These are phyloP conservation scores for Helicocarpus griseus DNA, from an alignment of 2,329 filamentous ascomycete species.

Conservation along the genomic window DNA sequence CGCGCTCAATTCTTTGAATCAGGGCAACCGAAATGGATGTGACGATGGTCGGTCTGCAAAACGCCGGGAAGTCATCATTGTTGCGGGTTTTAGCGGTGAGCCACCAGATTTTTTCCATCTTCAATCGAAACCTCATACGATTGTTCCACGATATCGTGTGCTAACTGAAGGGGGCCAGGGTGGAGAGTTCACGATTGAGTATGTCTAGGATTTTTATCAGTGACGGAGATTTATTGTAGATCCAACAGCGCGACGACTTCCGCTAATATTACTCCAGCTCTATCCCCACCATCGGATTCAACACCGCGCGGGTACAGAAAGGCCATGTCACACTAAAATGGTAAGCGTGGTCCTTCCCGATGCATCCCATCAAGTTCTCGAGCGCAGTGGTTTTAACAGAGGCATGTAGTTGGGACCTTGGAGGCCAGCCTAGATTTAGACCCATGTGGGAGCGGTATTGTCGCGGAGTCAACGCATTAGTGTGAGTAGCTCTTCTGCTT, in stretches of 20 bases:
- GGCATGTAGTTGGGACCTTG: slow-evolving; percentile 74
- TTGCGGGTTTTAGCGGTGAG: slow-evolving; percentile 90
- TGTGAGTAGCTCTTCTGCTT: slow-evolving; percentile 38
- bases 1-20: slow-evolving; percentile 10
- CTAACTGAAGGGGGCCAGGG: slow-evolving; percentile 53
- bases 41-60: slow-evolving; percentile 96
- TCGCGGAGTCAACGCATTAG: slow-evolving; percentile 91
- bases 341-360: slow-evolving; percentile 28
- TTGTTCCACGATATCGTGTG: not conserved
- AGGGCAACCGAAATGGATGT: slow-evolving; percentile 99
- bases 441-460: slow-evolving; percentile 99
- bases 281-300: slow-evolving; percentile 97
- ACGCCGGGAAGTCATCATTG: slow-evolving; percentile 94
- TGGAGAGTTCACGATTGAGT: slow-evolving; percentile 98
- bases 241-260: not conserved
- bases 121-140: not conserved
- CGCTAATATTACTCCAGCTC: slow-evolving; percentile 51
- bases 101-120: slow-evolving; percentile 13
- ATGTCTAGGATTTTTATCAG: slow-evolving; percentile 39
- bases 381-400: slow-evolving; percentile 3
- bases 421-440: slow-evolving; percentile 90
- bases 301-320: slow-evolving; percentile 96
- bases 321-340: slow-evolving; percentile 98
- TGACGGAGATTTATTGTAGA: not conserved
- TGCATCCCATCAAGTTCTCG: not conserved